A percentile compares a stretch with the other conserved stretches of the same genome.
Conservation (phyloP, 2,329 filamentous ascomycete genomes). For the Cladosporium sp. region DNA sequence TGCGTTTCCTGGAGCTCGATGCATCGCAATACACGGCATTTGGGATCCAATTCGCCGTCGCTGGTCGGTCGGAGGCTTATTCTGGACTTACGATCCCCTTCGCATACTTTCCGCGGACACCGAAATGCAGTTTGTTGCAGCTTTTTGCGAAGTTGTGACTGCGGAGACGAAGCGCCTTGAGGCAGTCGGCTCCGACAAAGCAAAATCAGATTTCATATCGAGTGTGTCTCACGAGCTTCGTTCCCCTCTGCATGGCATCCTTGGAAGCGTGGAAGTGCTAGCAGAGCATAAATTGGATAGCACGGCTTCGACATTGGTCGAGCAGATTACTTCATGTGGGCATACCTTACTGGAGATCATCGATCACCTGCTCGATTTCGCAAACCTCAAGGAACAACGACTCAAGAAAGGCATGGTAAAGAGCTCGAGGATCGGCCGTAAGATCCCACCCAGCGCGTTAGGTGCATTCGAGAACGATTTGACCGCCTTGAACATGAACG, state of each 20-base stretch:
- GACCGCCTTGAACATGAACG: slow-evolving; percentile 21
- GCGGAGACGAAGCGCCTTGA: slow-evolving; percentile 38
- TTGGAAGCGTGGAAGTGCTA: slow-evolving; percentile 42
- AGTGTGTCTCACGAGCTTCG: slow-evolving; percentile 51
- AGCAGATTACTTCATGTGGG: slow-evolving; percentile 48
- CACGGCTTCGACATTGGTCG: slow-evolving; percentile 20
- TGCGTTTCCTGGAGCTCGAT: not conserved
- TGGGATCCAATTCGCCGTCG: not conserved
- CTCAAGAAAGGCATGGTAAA: not conserved
- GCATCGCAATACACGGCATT: not conserved
- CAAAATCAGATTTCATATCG: slow-evolving; percentile 50
- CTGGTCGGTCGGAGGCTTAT: not conserved
- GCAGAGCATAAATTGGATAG: slow-evolving; percentile 34
- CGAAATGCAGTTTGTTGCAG: slow-evolving; percentile 35
- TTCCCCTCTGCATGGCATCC: slow-evolving; percentile 44
- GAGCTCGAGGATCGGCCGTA: not conserved
- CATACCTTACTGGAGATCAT: slow-evolving; percentile 50
- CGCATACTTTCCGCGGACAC: slow-evolving; percentile 37
- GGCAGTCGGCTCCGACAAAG: slow-evolving; percentile 38
- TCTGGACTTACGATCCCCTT: slow-evolving; percentile 43
- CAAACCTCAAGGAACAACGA: not conserved
- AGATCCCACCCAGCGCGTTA: not conserved
- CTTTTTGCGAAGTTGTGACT: slow-evolving; percentile 41
- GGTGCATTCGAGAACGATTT: slow-evolving; percentile 15
- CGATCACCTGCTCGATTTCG: slow-evolving; percentile 40